Conservation (phyloP, 2,329 filamentous ascomycete species). For the Xylaria sp. region DNA sequence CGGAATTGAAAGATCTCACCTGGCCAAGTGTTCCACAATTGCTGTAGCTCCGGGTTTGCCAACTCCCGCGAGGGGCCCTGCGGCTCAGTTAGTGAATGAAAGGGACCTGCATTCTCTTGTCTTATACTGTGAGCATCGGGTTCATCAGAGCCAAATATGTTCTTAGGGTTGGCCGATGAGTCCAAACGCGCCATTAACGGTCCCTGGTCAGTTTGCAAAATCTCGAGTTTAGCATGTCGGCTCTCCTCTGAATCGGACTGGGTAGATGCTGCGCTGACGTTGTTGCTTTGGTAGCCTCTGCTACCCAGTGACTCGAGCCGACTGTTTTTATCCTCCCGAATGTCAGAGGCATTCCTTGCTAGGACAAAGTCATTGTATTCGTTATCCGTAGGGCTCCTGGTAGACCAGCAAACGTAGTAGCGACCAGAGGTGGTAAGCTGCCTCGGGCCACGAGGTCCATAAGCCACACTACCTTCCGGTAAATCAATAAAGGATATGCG, state of each 20-base stretch:
- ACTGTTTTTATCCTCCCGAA: neutral
- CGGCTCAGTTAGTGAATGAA: slow-evolving; percentile 6
- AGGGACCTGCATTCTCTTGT: neutral
- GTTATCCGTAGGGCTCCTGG: neutral
- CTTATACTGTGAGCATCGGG: neutral
- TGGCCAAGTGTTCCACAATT: slow-evolving; percentile 12
- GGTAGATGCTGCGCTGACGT: neutral
- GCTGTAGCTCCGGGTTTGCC: slow-evolving; percentile 4
- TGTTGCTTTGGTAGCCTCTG: too few relatives aligned
- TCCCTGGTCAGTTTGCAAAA: neutral
- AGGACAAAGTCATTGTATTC: slow-evolving; percentile 23
- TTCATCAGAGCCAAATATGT: slow-evolving; percentile 3
- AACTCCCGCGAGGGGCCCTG: slow-evolving; percentile 2
- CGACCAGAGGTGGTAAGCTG: slow-evolving; percentile 10
- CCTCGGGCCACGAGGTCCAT: slow-evolving; percentile 13
- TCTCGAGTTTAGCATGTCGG: neutral
- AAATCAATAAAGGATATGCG: slow-evolving; percentile 25
- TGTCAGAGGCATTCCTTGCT: slow-evolving; percentile 7
- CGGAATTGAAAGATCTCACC: slow-evolving; percentile 31
- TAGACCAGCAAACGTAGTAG: slow-evolving; percentile 25
- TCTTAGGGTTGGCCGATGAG: slow-evolving; percentile 16
- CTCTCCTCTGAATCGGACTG: neutral
- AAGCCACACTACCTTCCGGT: slow-evolving; percentile 7
- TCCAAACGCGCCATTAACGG: neutral
- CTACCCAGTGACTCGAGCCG: too few relatives aligned